These are phyloP conservation scores for Pseudogymnoascus sp. DNA, from an alignment of 2,329 filamentous ascomycete genomes.

Conservation along the genomic window DNA sequence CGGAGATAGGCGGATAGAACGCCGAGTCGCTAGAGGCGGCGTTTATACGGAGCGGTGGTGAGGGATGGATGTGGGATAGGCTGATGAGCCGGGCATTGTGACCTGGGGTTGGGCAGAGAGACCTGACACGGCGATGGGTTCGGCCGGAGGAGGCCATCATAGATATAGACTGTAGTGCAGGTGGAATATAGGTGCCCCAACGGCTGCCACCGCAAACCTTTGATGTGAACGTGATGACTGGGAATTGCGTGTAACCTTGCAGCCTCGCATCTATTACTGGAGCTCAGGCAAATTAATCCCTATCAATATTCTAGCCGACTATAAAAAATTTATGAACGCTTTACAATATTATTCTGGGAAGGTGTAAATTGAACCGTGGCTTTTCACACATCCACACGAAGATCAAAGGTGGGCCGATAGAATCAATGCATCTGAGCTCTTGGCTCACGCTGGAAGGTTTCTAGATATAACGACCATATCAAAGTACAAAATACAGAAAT, in stretches of 20 bases:
- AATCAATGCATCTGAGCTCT: not conserved
- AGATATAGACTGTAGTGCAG: constrained; percentile 8
- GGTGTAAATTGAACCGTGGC: not conserved
- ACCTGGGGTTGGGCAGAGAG: not conserved
- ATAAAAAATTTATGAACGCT: too few relatives aligned
- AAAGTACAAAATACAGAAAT: not conserved
- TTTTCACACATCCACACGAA: not conserved
- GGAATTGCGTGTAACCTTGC: not conserved
- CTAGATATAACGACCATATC: not conserved
- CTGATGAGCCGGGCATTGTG: not conserved
- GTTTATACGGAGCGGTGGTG: not conserved
- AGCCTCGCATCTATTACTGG: not conserved
- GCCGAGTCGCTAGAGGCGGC: not conserved
- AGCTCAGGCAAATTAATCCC: not conserved
- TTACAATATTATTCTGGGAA: not conserved
- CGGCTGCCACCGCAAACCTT: not conserved
- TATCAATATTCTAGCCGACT: not conserved
- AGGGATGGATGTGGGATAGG: not conserved
- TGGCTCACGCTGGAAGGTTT: not conserved
- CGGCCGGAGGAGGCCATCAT: not conserved
- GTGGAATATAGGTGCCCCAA: constrained; percentile 8
- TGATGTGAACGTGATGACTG: not conserved
- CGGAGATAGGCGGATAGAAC: constrained; percentile 2
- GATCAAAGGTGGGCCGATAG: too few relatives aligned
- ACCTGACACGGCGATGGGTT: not conserved